Evolutionary conservation across 2,329 filamentous ascomycete species (phyloP).

Genomic region (Cladosporium sp.): DNA sequence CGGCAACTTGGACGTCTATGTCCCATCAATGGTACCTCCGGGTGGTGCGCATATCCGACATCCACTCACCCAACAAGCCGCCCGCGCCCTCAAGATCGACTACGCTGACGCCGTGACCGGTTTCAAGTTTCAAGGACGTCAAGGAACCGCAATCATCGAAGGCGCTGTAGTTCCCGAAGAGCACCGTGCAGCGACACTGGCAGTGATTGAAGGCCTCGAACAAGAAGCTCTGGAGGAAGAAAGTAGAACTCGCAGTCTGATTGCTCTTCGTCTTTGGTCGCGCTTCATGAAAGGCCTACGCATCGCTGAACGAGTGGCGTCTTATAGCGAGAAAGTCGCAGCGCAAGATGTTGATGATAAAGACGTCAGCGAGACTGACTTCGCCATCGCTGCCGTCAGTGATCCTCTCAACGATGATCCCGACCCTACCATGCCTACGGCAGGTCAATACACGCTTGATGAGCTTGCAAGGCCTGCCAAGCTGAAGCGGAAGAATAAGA

Average conservation of each 20-base stretch:
- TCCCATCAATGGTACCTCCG: conserved; percentile 62
- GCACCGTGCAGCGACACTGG: conserved; percentile 69
- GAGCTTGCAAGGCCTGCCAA: conserved; percentile 21
- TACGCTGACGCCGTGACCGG: conserved; percentile 88
- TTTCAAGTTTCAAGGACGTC: conserved; percentile 81
- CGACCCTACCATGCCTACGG: conserved; percentile 24
- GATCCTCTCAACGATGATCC: background rate
- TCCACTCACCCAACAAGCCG: conserved; percentile 66
- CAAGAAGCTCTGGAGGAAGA: conserved; percentile 66
- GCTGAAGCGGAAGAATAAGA: conserved; percentile 14
- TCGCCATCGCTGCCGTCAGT: conserved; percentile 7
- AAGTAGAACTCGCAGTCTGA: conserved; percentile 52
- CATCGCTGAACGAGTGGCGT: conserved; percentile 72
- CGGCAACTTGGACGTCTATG: conserved; percentile 65
- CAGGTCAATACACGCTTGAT: conserved; percentile 25
- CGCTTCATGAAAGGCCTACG: conserved; percentile 62
- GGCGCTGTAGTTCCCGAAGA: conserved; percentile 76
- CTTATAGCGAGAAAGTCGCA: conserved; percentile 40
- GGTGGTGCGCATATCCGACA: conserved; percentile 60
- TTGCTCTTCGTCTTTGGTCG: conserved; percentile 59
- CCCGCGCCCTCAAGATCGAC: conserved; percentile 74
- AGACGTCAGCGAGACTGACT: background rate
- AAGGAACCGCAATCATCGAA: conserved; percentile 78
- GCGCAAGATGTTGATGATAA: conserved; percentile 5
- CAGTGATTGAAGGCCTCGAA: conserved; percentile 66